Percentiles rank a stretch among this genome's conserved stretches.
Conservation (phyloP, 768 basidiomycete genomes). For the Suillus luteus region DNA sequence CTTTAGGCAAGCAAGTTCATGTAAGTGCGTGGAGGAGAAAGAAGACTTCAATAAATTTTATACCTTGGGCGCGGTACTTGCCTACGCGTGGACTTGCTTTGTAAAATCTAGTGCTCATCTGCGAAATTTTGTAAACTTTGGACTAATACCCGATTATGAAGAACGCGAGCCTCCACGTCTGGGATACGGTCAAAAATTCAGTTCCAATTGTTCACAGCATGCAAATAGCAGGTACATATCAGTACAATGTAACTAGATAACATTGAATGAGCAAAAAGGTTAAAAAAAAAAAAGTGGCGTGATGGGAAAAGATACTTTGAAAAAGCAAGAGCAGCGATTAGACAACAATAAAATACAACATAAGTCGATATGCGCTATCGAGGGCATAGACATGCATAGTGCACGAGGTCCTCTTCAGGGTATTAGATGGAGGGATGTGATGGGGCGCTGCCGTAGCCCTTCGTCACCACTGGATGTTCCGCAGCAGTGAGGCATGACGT, state of each 20-base stretch:
- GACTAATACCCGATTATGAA: neutral
- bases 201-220: neutral
- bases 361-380: conserved; percentile 8
- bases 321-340: neutral
- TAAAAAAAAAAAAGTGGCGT: neutral
- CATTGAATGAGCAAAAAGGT: neutral
- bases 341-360: conserved; percentile 8
- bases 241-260: neutral
- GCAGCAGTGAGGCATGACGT: conserved; percentile 13
- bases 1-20: conserved; percentile 36
- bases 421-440: neutral
- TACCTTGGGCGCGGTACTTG: neutral
- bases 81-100: neutral
- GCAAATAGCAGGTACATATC: neutral
- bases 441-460: neutral
- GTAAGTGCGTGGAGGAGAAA: conserved; percentile 11
- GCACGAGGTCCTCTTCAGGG: neutral
- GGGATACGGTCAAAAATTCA: neutral
- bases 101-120: neutral
- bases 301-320: neutral
- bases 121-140: neutral
- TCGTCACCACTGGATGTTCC: conserved; percentile 10
- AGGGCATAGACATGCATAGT: neutral
- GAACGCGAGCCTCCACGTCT: neutral
- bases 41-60: neutral